phyloP scores from a whole-genome alignment of 306 rosid species.

The Malus fusca region DNA sequence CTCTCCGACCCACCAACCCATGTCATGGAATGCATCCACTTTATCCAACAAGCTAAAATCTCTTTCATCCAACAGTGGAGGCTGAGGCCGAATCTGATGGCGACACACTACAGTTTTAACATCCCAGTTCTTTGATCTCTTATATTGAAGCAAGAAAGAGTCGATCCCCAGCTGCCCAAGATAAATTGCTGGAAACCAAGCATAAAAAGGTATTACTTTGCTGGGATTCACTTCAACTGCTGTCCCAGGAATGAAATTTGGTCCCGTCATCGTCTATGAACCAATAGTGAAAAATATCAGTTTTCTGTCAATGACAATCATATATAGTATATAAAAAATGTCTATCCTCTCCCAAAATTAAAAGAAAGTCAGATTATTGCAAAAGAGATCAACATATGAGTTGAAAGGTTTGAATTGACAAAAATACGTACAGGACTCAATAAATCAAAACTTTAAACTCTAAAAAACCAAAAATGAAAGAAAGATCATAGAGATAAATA shows the following conservation, averaged over 20 bases:
- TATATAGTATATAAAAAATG: neutral
- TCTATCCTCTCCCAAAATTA: neutral
- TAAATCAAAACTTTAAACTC: neutral
- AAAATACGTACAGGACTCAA: neutral
- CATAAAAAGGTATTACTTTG: neutral
- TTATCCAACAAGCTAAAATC: neutral
- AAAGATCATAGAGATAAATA: neutral
- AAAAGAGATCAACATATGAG: neutral
- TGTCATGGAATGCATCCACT: conserved; percentile 5
- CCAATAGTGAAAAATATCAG: neutral
- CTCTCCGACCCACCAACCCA: conserved; percentile 15
- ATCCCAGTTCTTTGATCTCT: neutral
- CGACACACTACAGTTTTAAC: neutral
- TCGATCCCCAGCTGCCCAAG: conserved; percentile 3
- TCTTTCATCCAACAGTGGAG: neutral
- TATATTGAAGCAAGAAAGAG: conserved; percentile 2
- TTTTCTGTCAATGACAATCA: neutral
- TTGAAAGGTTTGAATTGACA: neutral
- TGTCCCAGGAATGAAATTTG: neutral
- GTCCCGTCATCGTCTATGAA: neutral
- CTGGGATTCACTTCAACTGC: conserved; percentile 2
- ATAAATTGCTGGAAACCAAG: conserved; percentile 15
- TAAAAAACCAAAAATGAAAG: neutral
- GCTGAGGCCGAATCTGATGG: conserved; percentile 17
- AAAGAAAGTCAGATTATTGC: neutral